Evolutionary conservation across 441 rosid genomes (phyloP).

Genomic region (Populus hybrid): DNA sequence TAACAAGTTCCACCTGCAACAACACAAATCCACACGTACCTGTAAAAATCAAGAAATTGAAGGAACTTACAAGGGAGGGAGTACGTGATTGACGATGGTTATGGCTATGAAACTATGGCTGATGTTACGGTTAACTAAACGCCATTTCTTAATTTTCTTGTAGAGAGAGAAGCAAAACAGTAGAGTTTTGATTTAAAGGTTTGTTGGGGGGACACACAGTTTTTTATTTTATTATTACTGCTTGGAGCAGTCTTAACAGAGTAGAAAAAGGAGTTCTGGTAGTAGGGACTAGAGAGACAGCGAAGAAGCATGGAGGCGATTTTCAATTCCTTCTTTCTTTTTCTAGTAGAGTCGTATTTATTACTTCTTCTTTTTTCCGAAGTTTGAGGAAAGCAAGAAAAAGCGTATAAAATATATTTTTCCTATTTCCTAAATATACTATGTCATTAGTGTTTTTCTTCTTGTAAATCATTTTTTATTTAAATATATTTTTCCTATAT

Average conservation of each 20-base stretch:
- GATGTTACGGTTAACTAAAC: slow-evolving; percentile 15
- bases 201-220: not conserved
- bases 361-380: too few species aligned
- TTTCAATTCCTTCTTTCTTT: not conserved
- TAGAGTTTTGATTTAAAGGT: not conserved
- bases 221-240: not conserved
- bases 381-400: too few species aligned
- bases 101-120: not conserved
- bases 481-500: too few species aligned
- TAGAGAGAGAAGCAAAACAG: not conserved
- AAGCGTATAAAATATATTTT: too few species aligned
- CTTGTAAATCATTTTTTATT: too few species aligned
- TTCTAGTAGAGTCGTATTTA: not conserved
- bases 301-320: not conserved
- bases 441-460: too few species aligned
- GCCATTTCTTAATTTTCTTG: not conserved
- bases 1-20: not conserved
- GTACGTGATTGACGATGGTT: not conserved
- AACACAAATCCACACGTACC: not conserved
- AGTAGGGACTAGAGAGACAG: not conserved
- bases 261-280: not conserved
- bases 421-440: too few species aligned
- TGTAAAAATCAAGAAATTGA: not conserved
- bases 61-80: not conserved
- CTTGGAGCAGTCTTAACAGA: not conserved